phyloP scores from a whole-genome alignment of 83 land plant genomes.

The Picea abies region DNA sequence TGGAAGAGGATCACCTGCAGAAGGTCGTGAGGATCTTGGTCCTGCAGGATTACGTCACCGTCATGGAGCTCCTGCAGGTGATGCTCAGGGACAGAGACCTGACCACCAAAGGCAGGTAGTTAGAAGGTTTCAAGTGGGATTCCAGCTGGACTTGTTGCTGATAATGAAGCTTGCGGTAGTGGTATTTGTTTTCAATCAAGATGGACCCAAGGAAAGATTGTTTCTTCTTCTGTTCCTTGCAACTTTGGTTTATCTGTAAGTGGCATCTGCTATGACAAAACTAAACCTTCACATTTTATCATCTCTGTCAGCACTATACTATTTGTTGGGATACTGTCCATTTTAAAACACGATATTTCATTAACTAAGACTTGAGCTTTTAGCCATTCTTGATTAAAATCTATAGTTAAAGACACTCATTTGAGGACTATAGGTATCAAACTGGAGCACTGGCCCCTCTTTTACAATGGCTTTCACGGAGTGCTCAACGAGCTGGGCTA shows the following conservation, averaged over 20 bases:
- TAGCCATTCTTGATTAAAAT: not conserved
- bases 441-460: slow-evolving; percentile 91
- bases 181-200: slow-evolving; percentile 93
- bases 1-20: slow-evolving; percentile 19
- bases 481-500: slow-evolving; percentile 66
- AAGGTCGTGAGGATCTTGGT: not conserved
- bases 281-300: not conserved
- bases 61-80: slow-evolving; percentile 35
- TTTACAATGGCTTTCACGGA: slow-evolving; percentile 76
- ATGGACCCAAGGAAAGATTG: slow-evolving; percentile 88
- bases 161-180: slow-evolving; percentile 89
- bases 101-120: slow-evolving; percentile 73
- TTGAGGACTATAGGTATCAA: slow-evolving; percentile 71
- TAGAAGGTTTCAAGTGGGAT: slow-evolving; percentile 89
- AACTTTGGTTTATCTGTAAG: slow-evolving; percentile 85
- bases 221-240: slow-evolving; percentile 79
- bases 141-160: slow-evolving; percentile 89
- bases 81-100: slow-evolving; percentile 46
- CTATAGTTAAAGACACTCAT: not conserved
- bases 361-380: not conserved
- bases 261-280: not conserved
- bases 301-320: slow-evolving; percentile 5
- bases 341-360: not conserved
- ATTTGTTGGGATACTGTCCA: not conserved
- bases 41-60: slow-evolving; percentile 10